Evolutionary conservation across 306 rosid species (phyloP).

Genomic region (Fagus crenata): DNA sequence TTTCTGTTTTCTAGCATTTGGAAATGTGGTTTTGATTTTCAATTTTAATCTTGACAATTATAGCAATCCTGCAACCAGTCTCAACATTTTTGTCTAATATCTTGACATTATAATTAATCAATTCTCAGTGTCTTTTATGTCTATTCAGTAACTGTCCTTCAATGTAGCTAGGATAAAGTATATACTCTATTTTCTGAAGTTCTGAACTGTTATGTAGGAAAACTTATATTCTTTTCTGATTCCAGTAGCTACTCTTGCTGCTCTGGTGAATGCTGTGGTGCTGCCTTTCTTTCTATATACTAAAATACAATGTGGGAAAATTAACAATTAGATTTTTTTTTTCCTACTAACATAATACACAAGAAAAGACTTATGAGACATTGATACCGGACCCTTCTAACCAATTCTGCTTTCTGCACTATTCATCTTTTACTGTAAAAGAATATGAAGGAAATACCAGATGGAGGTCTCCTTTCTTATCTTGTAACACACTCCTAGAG

Average conservation of each 20-base stretch:
- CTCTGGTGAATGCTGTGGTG: neutral
- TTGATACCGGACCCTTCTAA: neutral
- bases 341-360: neutral
- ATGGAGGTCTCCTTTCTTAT: neutral
- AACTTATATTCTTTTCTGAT: neutral
- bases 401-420: conserved; percentile 2
- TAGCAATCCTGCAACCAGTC: neutral
- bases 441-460: neutral
- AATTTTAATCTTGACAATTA: neutral
- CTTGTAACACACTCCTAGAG: neutral
- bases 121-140: neutral
- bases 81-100: neutral
- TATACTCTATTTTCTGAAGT: neutral
- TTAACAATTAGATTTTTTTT: neutral
- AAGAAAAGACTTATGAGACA: neutral
- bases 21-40: neutral
- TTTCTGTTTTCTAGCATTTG: neutral
- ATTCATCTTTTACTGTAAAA: neutral
- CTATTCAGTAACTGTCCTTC: neutral
- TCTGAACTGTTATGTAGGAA: neutral
- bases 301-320: neutral
- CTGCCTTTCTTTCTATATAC: neutral
- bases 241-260: neutral
- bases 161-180: neutral
- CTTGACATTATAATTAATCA: neutral